These are phyloP conservation scores for Cercophora samala DNA, from an alignment of 495 filamentous ascomycete species.

Conservation along the genomic window DNA sequence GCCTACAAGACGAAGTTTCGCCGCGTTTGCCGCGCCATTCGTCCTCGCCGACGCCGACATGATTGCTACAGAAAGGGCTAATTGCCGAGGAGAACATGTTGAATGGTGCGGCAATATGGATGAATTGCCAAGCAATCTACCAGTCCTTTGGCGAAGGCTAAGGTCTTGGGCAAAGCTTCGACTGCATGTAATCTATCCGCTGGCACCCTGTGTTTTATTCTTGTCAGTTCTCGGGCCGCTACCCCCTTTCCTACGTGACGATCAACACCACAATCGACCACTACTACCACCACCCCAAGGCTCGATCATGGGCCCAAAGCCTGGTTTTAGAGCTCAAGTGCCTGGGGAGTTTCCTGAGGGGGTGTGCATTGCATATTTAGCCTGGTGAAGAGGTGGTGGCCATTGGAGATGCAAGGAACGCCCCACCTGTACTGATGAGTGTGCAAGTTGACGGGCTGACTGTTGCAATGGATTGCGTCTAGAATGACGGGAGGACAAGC, in stretches of 20 bases:
- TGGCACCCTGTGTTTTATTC: not conserved
- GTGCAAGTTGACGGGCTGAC: not conserved
- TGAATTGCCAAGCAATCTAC: conserved; percentile 20
- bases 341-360: not conserved
- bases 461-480: not conserved
- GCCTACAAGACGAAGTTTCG: not conserved
- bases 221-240: conserved; percentile 4
- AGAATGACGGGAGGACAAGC: not conserved
- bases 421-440: conserved; percentile 14
- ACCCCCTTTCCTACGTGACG: not conserved
- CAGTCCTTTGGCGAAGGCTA: conserved; percentile 5
- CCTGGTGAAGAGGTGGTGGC: conserved; percentile 18
- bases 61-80: not conserved
- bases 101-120: conserved; percentile 22
- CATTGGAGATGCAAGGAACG: conserved; percentile 28
- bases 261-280: not conserved
- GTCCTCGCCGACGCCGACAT: not conserved
- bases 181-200: not conserved
- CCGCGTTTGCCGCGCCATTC: not conserved
- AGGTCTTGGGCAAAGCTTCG: conserved; percentile 3
- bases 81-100: conserved; percentile 18
- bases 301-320: not conserved
- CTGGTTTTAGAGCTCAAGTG: not conserved
- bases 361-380: conserved; percentile 22
- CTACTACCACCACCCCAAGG: not conserved